A percentile compares a stretch with the other conserved stretches of the same genome.
Conservation (phyloP, 116 monocot species). For the Zostera marina region DNA sequence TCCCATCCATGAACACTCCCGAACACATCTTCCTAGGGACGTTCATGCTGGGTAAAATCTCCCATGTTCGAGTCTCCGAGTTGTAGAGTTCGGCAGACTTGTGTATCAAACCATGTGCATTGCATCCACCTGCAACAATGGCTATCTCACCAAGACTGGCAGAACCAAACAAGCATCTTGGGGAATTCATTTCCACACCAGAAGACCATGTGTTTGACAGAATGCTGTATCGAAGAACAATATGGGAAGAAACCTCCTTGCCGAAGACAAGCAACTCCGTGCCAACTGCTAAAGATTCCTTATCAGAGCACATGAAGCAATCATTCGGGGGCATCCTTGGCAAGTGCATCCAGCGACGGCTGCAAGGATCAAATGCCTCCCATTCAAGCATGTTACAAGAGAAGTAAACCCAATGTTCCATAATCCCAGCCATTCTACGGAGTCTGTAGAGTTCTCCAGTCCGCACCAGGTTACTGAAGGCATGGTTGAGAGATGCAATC, state of each 20-base stretch:
- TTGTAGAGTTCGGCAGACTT: conserved; percentile 78
- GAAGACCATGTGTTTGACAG: conserved; percentile 65
- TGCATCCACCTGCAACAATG: conserved; percentile 76
- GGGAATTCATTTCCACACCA: conserved; percentile 64
- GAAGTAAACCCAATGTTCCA: conserved; percentile 86
- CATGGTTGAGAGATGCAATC: conserved; percentile 44
- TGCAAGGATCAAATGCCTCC: conserved; percentile 71
- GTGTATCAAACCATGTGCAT: conserved; percentile 32
- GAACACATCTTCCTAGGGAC: conserved; percentile 77
- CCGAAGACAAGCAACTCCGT: conserved; percentile 87
- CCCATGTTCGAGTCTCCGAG: conserved; percentile 63
- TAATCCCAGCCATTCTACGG: conserved; percentile 32
- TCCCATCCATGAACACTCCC: conserved; percentile 79
- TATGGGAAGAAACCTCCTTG: conserved; percentile 39
- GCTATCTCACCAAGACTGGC: conserved; percentile 80
- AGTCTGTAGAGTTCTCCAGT: conserved; percentile 65
- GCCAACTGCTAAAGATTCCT: conserved; percentile 91
- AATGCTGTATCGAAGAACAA: conserved; percentile 66
- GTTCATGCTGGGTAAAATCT: conserved; percentile 62
- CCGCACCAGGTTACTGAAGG: conserved; percentile 51
- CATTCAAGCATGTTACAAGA: conserved; percentile 73
- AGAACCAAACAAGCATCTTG: conserved; percentile 87
- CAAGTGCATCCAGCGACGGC: conserved; percentile 54
- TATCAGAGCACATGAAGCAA: conserved; percentile 81
- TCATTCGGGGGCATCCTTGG: conserved; percentile 77